These are phyloP conservation scores for Phytophthora pini DNA, from an alignment of 352 stramenopile species.

Conservation along the genomic window DNA sequence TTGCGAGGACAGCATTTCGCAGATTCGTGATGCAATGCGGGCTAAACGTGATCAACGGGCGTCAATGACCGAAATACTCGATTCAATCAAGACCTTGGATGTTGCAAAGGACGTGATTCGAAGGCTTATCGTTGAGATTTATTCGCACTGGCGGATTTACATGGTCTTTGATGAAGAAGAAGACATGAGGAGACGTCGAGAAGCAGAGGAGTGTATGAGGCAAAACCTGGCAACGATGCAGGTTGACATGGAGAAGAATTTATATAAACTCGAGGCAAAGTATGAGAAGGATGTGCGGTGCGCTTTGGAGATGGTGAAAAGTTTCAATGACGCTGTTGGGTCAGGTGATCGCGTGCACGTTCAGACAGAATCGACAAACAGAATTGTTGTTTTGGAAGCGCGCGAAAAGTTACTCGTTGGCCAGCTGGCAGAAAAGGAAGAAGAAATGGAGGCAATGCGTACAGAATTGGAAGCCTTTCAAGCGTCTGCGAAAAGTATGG, in stretches of 20 bases:
- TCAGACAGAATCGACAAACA: slow-evolving; percentile 18
- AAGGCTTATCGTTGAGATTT: slow-evolving; percentile 58
- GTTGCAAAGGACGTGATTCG: slow-evolving; percentile 56
- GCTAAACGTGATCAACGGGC: slow-evolving; percentile 24
- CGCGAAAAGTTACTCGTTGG: slow-evolving; percentile 21
- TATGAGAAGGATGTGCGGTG: slow-evolving; percentile 46
- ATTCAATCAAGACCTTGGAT: slow-evolving; percentile 55
- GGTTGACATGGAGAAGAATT: slow-evolving; percentile 32
- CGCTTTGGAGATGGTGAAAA: slow-evolving; percentile 46
- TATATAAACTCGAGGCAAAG: slow-evolving; percentile 33
- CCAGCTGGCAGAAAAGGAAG: slow-evolving; percentile 40
- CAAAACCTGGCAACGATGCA: slow-evolving; percentile 24
- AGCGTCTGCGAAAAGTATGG: slow-evolving; percentile 42
- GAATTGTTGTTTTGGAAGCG: slow-evolving; percentile 35
- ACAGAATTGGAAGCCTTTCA: slow-evolving; percentile 42
- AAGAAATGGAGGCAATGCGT: slow-evolving; percentile 33
- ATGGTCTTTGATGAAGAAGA: slow-evolving; percentile 44
- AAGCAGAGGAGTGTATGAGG: slow-evolving; percentile 9
- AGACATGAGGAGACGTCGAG: slow-evolving; percentile 18
- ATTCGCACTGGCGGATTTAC: slow-evolving; percentile 55
- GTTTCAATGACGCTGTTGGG: slow-evolving; percentile 27
- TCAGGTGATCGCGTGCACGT: slow-evolving; percentile 7
- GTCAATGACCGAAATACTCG: slow-evolving; percentile 43
- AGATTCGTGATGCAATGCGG: slow-evolving; percentile 53
- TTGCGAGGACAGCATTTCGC: slow-evolving; percentile 69